Conservation (phyloP, 2,329 filamentous ascomycete species). For the Berkeleyomyces rouxiae region DNA sequence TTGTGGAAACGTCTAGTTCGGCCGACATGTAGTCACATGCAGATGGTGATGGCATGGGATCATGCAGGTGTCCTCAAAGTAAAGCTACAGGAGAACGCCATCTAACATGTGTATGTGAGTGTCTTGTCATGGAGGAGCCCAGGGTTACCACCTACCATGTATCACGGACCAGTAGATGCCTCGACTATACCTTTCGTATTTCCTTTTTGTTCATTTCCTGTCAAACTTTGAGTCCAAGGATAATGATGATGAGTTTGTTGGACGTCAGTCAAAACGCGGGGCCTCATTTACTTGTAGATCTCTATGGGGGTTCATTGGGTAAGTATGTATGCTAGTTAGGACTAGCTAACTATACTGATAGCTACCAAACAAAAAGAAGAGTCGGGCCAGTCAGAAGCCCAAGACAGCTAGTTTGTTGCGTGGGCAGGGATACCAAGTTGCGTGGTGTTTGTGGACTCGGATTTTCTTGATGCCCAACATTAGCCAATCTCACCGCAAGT, state of each 20-base stretch:
- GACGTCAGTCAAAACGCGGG: background rate
- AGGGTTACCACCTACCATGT: no score
- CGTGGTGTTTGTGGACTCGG: background rate
- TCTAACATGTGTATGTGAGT: no score
- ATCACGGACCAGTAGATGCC: background rate
- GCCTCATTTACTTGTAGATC: background rate
- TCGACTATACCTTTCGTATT: background rate
- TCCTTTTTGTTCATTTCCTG: background rate
- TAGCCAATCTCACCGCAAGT: constrained; percentile 1
- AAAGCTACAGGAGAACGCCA: no score
- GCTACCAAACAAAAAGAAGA: background rate
- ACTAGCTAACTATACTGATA: no score
- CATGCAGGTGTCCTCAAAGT: no score
- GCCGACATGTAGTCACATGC: no score
- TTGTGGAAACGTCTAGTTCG: no score
- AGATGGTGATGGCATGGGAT: no score
- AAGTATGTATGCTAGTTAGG: background rate
- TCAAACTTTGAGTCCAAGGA: background rate
- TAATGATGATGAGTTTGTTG: background rate
- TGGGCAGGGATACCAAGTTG: background rate
- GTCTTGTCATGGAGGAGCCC: no score
- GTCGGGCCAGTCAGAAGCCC: background rate
- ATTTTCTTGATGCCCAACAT: constrained; percentile 3
- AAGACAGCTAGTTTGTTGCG: background rate
- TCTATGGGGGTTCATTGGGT: background rate